A percentile compares a stretch with the other conserved stretches of the same genome.
Evolutionary conservation across 2,329 filamentous ascomycete genomes (phyloP).

Genomic region (Colletotrichum lini): DNA sequence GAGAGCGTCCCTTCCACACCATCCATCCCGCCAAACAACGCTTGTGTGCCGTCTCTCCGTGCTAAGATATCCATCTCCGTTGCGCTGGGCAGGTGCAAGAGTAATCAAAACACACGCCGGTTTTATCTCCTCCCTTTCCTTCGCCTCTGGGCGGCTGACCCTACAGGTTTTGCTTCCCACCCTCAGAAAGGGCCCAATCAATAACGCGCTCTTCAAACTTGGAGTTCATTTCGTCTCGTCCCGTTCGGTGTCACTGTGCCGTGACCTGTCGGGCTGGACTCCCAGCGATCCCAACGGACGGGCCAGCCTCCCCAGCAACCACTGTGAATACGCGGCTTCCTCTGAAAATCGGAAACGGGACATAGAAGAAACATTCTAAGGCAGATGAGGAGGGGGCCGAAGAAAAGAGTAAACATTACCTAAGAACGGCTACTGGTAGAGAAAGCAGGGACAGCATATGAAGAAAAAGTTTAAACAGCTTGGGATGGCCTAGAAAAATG

Average conservation of each 20-base stretch:
- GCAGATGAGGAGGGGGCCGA: slow-evolving; percentile 13
- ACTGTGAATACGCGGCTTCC: not conserved
- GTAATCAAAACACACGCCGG: slow-evolving; percentile 24
- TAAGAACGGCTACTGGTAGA: not conserved
- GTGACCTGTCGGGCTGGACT: slow-evolving; percentile 13
- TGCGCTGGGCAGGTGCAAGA: slow-evolving; percentile 20
- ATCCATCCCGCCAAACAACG: slow-evolving; percentile 19
- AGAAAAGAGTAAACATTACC: not conserved
- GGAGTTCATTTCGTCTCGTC: slow-evolving; percentile 17
- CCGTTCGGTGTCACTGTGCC: slow-evolving; percentile 4
- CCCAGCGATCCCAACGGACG: not conserved
- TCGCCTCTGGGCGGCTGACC: slow-evolving; percentile 19
- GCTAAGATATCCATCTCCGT: slow-evolving; percentile 32
- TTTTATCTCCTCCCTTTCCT: slow-evolving; percentile 7
- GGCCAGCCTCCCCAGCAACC: not conserved
- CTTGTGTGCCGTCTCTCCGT: slow-evolving; percentile 39
- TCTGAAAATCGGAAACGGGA: not conserved
- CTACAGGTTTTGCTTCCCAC: slow-evolving; percentile 13
- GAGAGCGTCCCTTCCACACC: not conserved
- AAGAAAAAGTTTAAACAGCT: slow-evolving; percentile 12
- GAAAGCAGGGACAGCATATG: slow-evolving; percentile 3
- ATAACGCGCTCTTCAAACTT: not conserved
- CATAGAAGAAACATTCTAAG: slow-evolving; percentile 1
- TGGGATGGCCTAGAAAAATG: slow-evolving; percentile 27
- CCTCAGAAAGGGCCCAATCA: slow-evolving; percentile 1